These are phyloP conservation scores for Phytophthora pisi DNA, from an alignment of 352 stramenopile species.

Conservation along the genomic window DNA sequence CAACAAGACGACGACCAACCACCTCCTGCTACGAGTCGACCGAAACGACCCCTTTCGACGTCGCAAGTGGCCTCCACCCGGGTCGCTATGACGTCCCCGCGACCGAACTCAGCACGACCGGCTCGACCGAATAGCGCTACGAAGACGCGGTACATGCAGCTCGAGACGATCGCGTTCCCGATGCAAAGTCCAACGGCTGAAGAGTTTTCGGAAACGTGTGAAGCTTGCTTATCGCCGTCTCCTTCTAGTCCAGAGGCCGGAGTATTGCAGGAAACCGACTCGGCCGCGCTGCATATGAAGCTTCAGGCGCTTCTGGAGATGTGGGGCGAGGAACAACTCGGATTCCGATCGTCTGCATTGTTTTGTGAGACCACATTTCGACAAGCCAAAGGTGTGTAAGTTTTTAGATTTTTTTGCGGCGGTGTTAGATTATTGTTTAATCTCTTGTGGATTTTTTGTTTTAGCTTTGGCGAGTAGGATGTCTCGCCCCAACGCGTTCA, in stretches of 20 bases:
- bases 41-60: constrained; percentile 47
- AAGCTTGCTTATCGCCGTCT: constrained; percentile 24
- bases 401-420: not conserved
- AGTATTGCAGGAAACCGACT: constrained; percentile 23
- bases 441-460: not conserved
- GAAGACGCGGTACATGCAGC: constrained; percentile 35
- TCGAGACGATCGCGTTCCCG: constrained; percentile 38
- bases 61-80: constrained; percentile 33
- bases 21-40: constrained; percentile 10
- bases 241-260: constrained; percentile 7
- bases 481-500: constrained; percentile 58
- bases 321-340: constrained; percentile 52
- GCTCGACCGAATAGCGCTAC: constrained; percentile 48
- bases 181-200: constrained; percentile 20
- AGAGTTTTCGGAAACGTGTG: not conserved
- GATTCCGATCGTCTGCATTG: constrained; percentile 62
- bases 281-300: constrained; percentile 41
- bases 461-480: constrained; percentile 47
- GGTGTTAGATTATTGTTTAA: not conserved
- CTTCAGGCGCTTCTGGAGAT: constrained; percentile 56
- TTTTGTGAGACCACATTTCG: constrained; percentile 69
- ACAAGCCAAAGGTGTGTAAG: constrained; percentile 58
- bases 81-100: constrained; percentile 18
- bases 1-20: constrained; percentile 5
- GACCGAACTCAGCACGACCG: constrained; percentile 28